Percentiles rank a stretch among this genome's conserved stretches.
phyloP scores from a whole-genome alignment of 2,329 filamentous ascomycete genomes.

The Arthrocladium fulminans region DNA sequence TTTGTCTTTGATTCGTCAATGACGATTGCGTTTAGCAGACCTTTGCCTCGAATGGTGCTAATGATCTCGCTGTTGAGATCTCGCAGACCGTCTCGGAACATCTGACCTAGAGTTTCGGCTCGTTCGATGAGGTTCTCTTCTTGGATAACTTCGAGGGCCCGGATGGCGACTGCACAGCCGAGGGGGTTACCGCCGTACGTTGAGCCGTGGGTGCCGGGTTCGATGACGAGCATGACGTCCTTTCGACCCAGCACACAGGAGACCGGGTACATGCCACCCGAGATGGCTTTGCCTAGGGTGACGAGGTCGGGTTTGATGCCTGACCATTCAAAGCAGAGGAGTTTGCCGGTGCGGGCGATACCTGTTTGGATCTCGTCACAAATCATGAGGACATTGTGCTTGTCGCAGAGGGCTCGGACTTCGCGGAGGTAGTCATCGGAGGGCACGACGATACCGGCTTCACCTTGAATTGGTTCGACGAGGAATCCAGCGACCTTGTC shows the following conservation, averaged over 20 bases:
- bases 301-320: slow-evolving; percentile 93
- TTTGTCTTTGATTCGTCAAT: slow-evolving; percentile 83
- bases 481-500: slow-evolving; percentile 84
- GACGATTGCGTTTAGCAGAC: slow-evolving; percentile 87
- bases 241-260: slow-evolving; percentile 80
- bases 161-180: slow-evolving; percentile 89
- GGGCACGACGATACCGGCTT: slow-evolving; percentile 92
- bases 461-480: slow-evolving; percentile 93
- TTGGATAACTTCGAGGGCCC: slow-evolving; percentile 84
- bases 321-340: slow-evolving; percentile 91
- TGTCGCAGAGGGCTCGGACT: slow-evolving; percentile 77
- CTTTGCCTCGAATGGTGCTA: slow-evolving; percentile 77
- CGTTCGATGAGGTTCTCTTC: slow-evolving; percentile 82
- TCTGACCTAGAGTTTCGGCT: slow-evolving; percentile 68
- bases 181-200: slow-evolving; percentile 98
- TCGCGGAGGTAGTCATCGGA: slow-evolving; percentile 76
- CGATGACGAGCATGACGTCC: slow-evolving; percentile 90
- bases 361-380: slow-evolving; percentile 98
- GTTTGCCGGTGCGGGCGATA: slow-evolving; percentile 85
- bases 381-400: slow-evolving; percentile 92
- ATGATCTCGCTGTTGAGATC: slow-evolving; percentile 74
- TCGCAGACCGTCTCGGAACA: slow-evolving; percentile 71
- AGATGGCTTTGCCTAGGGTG: slow-evolving; percentile 93
- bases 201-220: slow-evolving; percentile 92
- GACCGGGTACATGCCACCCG: slow-evolving; percentile 98